Evolutionary conservation across 2,329 filamentous ascomycete species (phyloP), one percentile per base, ranked within the genome.

Genomic region (Drechslera avenae): DNA sequence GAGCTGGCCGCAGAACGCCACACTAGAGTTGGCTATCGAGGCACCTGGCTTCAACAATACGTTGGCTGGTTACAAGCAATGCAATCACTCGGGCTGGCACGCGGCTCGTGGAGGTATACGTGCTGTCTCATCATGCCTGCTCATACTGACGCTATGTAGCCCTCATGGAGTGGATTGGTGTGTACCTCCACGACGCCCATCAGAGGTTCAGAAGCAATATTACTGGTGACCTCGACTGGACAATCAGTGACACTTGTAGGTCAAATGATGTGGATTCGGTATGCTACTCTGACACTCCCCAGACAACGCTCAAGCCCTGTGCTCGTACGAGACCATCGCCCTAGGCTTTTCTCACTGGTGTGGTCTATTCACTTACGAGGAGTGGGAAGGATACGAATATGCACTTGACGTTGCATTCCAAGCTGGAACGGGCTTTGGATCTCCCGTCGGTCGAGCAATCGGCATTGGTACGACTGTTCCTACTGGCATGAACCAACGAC

Each of bases 311-410:
- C 88, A 91, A 69, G 85, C 79, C 3, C 79, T 91, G 67, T 92
- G 89, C 61, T 85, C 88, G 0, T 92, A 91, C 64, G 89, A 92
- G 71, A 90, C 87, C 0, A 82, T 90, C n/a, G 85, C 86, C 1
- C 86, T 88, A 52, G 89, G 89, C 17, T 91, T 85, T 75, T 89
- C 86, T 59, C 80, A 79, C 8, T 92, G 89, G 76, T 92, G 89
- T 66, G 77, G 84, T 18, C 79, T 92, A 3, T 92, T 91, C 68
- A 90, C 84, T 0, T 89, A 86, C 59, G 78, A 86, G 16, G 89
- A 92, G 67, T 92, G 88, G 88, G 74, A 83, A 41, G 83, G 80
- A 32, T 91, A 87, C 64, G 85, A 86, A 49, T 92, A 92, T 72
- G 82, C 82, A 3, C 78, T 87, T 48, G 89, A 91, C 58, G 77